Evolutionary conservation across 2,329 filamentous ascomycete genomes (phyloP).

Genomic region (Emmonsiellopsis sp.): DNA sequence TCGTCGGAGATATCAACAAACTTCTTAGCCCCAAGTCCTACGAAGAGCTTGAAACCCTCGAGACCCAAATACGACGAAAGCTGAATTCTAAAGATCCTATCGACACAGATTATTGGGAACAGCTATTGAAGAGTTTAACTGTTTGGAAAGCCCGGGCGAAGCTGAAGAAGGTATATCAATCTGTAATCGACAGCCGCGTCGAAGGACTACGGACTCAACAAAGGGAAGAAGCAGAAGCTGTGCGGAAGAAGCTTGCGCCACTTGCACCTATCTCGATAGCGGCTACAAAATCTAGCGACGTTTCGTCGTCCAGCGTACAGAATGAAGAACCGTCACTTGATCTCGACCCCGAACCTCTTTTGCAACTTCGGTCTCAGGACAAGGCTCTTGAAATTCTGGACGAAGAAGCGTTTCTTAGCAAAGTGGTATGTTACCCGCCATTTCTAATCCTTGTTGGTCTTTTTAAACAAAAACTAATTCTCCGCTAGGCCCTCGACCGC

Average conservation of each 20-base stretch:
- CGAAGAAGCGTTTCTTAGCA: conserved; percentile 50
- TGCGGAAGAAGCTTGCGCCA: conserved; percentile 45
- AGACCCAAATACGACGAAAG: conserved; percentile 79
- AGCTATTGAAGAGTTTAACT: conserved; percentile 71
- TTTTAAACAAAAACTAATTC: conserved; percentile 5
- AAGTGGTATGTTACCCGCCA: conserved; percentile 36
- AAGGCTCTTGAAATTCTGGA: conserved; percentile 51
- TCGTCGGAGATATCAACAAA: conserved; percentile 79
- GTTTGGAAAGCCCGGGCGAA: conserved; percentile 90
- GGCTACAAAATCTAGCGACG: conserved; percentile 9
- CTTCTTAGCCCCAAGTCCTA: conserved; percentile 77
- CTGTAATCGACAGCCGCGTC: conserved; percentile 62
- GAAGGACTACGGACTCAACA: conserved; percentile 59
- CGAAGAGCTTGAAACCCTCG: conserved; percentile 76
- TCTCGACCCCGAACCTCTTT: conserved; percentile 57
- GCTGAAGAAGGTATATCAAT: conserved; percentile 66
- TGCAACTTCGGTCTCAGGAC: conserved; percentile 57
- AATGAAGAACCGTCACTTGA: conserved; percentile 12
- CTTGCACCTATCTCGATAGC: conserved; percentile 34
- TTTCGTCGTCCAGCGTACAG: conserved; percentile 1
- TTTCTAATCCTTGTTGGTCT: background rate
- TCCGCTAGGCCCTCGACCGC: conserved; percentile 43
- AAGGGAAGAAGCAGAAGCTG: conserved; percentile 53
- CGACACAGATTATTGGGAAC: conserved; percentile 96
- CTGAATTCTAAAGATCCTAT: conserved; percentile 82